Percentiles rank a stretch among this genome's conserved stretches.
Evolutionary conservation across 2,329 filamentous ascomycete genomes (phyloP).

Genomic region (Monosporascus sp.): DNA sequence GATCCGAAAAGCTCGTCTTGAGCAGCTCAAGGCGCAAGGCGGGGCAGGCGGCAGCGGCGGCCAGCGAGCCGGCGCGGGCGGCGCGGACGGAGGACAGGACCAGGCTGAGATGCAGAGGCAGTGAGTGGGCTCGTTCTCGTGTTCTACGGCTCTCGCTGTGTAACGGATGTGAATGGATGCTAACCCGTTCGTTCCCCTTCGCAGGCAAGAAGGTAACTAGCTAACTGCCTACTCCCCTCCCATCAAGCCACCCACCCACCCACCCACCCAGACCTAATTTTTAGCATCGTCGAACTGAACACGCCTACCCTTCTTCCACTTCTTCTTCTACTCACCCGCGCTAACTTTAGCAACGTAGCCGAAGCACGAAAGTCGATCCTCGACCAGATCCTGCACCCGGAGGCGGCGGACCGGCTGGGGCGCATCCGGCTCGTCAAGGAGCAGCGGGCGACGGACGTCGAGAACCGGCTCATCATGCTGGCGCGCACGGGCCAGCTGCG

Average conservation of each 20-base stretch:
- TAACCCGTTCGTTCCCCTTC: constrained; percentile 6
- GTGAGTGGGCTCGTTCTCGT: constrained; percentile 35
- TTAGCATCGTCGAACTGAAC: not conserved
- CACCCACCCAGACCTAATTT: not conserved
- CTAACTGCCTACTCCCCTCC: not conserved
- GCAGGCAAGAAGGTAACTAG: constrained; percentile 34
- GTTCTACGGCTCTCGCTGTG: not conserved
- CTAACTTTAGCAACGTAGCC: constrained; percentile 25
- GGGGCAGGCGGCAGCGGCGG: constrained; percentile 43
- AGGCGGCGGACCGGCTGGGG: constrained; percentile 85
- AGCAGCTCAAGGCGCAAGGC: constrained; percentile 79
- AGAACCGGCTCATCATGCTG: constrained; percentile 88
- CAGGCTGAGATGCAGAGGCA: constrained; percentile 59
- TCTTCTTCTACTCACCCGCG: not conserved
- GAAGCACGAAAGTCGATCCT: constrained; percentile 75
- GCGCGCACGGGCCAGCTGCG: constrained; percentile 82
- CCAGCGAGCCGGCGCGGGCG: constrained; percentile 36
- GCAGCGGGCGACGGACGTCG: constrained; percentile 80
- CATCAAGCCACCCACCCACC: not conserved
- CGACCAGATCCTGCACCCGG: constrained; percentile 88
- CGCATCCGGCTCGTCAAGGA: constrained; percentile 96
- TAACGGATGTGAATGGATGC: not conserved
- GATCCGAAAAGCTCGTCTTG: constrained; percentile 88
- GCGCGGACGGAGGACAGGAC: constrained; percentile 38
- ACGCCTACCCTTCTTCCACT: no score